Base-by-base conservation (phyloP, 2,329 filamentous ascomycete genomes). In the Colletotrichum tofieldiae region DNA sequence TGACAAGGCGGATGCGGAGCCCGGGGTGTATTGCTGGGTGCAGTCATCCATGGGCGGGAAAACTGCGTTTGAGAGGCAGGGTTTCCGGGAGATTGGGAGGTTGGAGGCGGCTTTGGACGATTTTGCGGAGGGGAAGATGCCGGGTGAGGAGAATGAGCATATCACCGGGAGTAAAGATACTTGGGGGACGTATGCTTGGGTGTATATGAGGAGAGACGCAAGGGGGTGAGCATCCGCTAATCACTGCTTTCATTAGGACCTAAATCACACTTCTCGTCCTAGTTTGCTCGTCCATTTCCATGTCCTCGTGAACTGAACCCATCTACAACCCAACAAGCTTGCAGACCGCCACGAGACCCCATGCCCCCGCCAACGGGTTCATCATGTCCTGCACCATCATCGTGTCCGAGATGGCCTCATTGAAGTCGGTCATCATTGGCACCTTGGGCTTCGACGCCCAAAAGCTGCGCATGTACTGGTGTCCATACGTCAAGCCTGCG, bases 201-300 rank as follows among this genome's bases (percentile, higher is more conserved):
- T 79, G 63, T 80, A 82, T 47, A 82, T 82, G 80, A 75, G 58
- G 56, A 77, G 80, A 59, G 75, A 78, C 56, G 61, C 73, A 1
- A 72, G 20, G 11, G 23, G 41, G 12, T 45, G 20, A 65, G 8
- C 6, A 18, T 2, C 26, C 18, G n/a, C 14, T 5, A 6, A 41
- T 32, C 18, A 35, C 39, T 56, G 52, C 52, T 56, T 14, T 14
- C n/a, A 32, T 4, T 5, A 16, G 35, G 7, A 37, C 2, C 8
- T 9, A 11, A 9, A 37, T 1, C 35, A 8, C 35, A 11, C 11
- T 9, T 37, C 35, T 11, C 35, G 8, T 37, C 35, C 35, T 9
- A 37, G 8, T 18, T 18, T 9, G 4, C n/a, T n/a, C 12, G 11
- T 26, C 49, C 47, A 16, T 20, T 9, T 14, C 14, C 49, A 18